Conservation (phyloP, 345 rosid genomes). For the Ceriops zippeliana region DNA sequence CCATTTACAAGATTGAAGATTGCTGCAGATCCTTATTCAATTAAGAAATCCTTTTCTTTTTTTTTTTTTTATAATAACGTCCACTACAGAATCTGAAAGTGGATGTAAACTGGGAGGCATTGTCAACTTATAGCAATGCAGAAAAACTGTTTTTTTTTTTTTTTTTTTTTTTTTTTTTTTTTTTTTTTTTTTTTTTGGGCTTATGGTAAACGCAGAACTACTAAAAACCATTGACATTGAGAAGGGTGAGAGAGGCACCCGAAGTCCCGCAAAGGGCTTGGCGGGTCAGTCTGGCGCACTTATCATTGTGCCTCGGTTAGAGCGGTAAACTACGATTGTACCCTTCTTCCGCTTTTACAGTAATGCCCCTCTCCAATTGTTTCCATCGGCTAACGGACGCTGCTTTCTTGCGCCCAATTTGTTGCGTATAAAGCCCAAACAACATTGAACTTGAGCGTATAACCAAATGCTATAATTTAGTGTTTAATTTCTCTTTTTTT, state of each 20-base stretch:
- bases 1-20: background rate
- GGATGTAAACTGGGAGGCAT: too few species aligned
- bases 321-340: constrained; percentile 40
- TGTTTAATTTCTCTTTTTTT: too few species aligned
- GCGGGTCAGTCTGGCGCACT: constrained; percentile 80
- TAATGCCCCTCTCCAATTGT: constrained; percentile 20
- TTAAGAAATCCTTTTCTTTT: background rate
- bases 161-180: too few species aligned
- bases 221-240: too few species aligned
- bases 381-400: too few species aligned
- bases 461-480: too few species aligned
- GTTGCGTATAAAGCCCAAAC: constrained; percentile 4
- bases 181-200: too few species aligned
- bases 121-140: too few species aligned
- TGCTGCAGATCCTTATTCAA: background rate
- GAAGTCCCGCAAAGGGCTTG: constrained; percentile 19
- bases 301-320: constrained; percentile 32
- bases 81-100: background rate
- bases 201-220: too few species aligned
- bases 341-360: constrained; percentile 23
- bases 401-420: background rate
- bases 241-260: background rate
- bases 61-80: background rate
- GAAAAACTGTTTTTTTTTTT: too few species aligned
- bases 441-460: too few species aligned